phyloP scores from a whole-genome alignment of 2,329 filamentous ascomycete genomes.

The Talaromyces sp. region DNA sequence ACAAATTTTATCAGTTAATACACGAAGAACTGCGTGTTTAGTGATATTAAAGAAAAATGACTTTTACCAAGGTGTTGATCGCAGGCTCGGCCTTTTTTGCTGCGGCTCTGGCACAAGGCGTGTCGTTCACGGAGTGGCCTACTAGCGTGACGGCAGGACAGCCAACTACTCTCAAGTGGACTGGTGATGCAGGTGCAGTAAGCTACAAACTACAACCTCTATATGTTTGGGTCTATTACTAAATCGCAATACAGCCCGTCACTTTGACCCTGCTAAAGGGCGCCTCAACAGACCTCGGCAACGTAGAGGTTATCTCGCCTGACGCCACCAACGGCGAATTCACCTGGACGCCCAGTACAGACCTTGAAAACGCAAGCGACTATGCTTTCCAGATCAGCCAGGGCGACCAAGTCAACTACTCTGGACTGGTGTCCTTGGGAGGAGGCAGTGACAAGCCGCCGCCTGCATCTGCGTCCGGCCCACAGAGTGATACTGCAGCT shows the following conservation, averaged over 20 bases:
- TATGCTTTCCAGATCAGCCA: slow-evolving; percentile 58
- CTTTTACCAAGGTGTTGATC: slow-evolving; percentile 46
- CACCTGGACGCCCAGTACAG: slow-evolving; percentile 46
- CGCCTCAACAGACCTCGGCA: slow-evolving; percentile 43
- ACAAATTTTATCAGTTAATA: not conserved
- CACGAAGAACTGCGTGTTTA: slow-evolving; percentile 14
- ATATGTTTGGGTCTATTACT: slow-evolving; percentile 12
- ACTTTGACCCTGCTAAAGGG: slow-evolving; percentile 55
- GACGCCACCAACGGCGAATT: slow-evolving; percentile 42
- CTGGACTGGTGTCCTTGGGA: slow-evolving; percentile 44
- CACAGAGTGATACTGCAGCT: not conserved
- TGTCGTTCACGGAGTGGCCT: slow-evolving; percentile 51
- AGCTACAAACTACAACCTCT: slow-evolving; percentile 12
- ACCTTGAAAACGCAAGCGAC: slow-evolving; percentile 40
- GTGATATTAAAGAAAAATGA: slow-evolving; percentile 33
- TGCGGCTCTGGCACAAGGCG: slow-evolving; percentile 42
- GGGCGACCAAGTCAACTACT: slow-evolving; percentile 50
- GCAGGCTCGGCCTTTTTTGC: slow-evolving; percentile 40
- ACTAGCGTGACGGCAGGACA: slow-evolving; percentile 44
- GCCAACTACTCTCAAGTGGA: slow-evolving; percentile 45
- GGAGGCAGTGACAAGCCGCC: slow-evolving; percentile 21
- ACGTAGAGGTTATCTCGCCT: slow-evolving; percentile 44
- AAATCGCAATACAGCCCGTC: slow-evolving; percentile 31
- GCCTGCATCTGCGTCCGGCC: not conserved
- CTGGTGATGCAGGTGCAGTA: slow-evolving; percentile 35